Percentiles rank a stretch among this genome's conserved stretches.
phyloP scores from a whole-genome alignment of 2,329 filamentous ascomycete species.

The Chalaropsis thielavioides region DNA sequence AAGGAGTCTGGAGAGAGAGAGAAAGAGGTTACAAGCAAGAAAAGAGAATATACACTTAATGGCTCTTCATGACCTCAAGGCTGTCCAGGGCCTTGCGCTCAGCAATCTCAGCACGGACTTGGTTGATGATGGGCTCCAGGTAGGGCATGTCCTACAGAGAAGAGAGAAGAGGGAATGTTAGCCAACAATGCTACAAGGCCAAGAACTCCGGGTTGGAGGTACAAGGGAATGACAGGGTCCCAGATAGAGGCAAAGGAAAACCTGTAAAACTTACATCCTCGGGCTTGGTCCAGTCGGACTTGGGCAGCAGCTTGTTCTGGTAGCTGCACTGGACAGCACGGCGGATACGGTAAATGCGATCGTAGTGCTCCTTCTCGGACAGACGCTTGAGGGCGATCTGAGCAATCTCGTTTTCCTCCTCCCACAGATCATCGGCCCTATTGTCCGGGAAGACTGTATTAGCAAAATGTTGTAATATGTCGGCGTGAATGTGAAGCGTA shows the following conservation, averaged over 20 bases:
- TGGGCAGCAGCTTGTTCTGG: conserved; percentile 50
- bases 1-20: conserved; percentile 8
- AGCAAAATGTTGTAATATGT: conserved; percentile 1
- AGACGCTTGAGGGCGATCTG: conserved; percentile 84
- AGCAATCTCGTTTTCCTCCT: conserved; percentile 79
- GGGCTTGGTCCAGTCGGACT: conserved; percentile 45
- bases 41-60: conserved; percentile 24
- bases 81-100: conserved; percentile 41
- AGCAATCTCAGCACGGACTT: conserved; percentile 35
- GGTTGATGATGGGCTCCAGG: conserved; percentile 37
- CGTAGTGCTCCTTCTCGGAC: conserved; percentile 77
- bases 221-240: neutral
- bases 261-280: conserved; percentile 31
- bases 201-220: neutral
- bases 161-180: conserved; percentile 18
- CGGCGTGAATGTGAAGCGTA: neutral
- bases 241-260: neutral
- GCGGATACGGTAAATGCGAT: conserved; percentile 93
- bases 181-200: neutral
- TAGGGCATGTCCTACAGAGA: conserved; percentile 36
- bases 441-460: neutral
- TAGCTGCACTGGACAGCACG: conserved; percentile 70
- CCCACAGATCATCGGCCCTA: conserved; percentile 88
- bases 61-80: conserved; percentile 36
- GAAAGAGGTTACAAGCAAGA: neutral